Percentiles rank a stretch among this genome's conserved stretches.
Conservation (phyloP, 192 early-diverging fungal species). For the Cetraspora pellucida region DNA sequence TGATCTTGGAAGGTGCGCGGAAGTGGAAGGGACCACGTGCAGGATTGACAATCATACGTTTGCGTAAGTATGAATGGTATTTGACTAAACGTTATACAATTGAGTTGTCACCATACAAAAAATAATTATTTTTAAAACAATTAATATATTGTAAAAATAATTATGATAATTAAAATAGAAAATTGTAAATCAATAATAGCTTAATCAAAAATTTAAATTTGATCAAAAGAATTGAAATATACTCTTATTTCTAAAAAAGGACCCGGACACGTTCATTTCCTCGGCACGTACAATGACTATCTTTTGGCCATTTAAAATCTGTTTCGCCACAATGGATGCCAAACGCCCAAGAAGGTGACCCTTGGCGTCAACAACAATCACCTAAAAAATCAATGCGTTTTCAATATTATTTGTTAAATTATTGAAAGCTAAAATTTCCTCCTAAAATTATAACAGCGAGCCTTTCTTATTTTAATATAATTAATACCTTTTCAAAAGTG, state of each 20-base stretch:
- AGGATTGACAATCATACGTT: slow-evolving; percentile 98
- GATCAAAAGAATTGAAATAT: slow-evolving; percentile 42
- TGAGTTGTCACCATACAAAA: background rate
- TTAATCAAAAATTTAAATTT: background rate
- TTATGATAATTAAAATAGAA: background rate
- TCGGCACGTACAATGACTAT: slow-evolving; percentile 98
- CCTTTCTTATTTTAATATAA: background rate
- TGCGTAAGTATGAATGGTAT: slow-evolving; percentile 95
- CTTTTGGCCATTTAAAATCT: slow-evolving; percentile 96
- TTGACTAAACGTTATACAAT: slow-evolving; percentile 61
- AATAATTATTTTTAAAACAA: background rate
- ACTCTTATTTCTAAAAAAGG: slow-evolving; percentile 99
- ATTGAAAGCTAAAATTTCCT: background rate
- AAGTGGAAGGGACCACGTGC: slow-evolving; percentile 97
- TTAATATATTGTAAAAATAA: background rate
- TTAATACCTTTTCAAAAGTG: slow-evolving; percentile 22
- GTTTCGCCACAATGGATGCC: slow-evolving; percentile 97
- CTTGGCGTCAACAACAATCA: slow-evolving; percentile 8
- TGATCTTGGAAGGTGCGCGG: slow-evolving; percentile 96
- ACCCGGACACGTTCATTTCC: slow-evolving; percentile 97
- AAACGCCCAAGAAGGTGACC: slow-evolving; percentile 75
- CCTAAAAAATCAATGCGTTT: background rate
- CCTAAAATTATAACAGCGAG: background rate
- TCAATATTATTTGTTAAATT: background rate
- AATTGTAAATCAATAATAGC: background rate